Evolutionary conservation across 192 early-diverging fungal genomes (phyloP), one percentile per base, ranked within the genome.

Genomic region (Linnemannia hyalina): DNA sequence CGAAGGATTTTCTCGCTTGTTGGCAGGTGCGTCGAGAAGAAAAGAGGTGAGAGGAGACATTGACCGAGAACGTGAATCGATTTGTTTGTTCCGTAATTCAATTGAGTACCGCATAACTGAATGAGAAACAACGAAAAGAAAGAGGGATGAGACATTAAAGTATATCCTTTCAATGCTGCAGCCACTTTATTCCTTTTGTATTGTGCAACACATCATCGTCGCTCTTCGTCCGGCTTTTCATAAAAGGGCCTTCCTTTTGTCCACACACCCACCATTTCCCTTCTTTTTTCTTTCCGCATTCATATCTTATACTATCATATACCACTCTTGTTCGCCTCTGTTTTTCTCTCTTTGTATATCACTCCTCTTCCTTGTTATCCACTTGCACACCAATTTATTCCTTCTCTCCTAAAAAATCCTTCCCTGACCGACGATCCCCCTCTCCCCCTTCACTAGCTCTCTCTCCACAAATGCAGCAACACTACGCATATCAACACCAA

Each of bases 191-290:
- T 22, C 49, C 20, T 22, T 52, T 22, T 52, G 49, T 52, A 1
- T 75, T 75, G 75, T 77, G 68, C 75, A 54, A 54, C 49, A 20
- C 22, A 49, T 20, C 36, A 23, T 23, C 68, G 44, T 23, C 68
- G 44, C 44, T 46, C 44, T 46, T 46, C 44, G 15, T 46, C 44
- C 38, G 20, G 69, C 69, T 23, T 9, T 38, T 41, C 69, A 70
- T 70, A 42, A 42, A 35, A 70, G n/a, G 69, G 69, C 10, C 35
- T 42, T 38, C 18, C 38, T 70, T 42, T 70, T 70, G 15, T 70
- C 15, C 68, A 26, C n/a, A 13, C 68, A 23, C 68, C 68, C 29
- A 40, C 36, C 32, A 13, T 20, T 41, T 41, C 23, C 69, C n/a
- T 22, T 6, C n/a, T 41, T 6, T 41, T 35, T 38, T 35, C 35